These are phyloP conservation scores for Gracilaria gracilis DNA, from an alignment of 23 red algal genomes.

Conservation along the genomic window DNA sequence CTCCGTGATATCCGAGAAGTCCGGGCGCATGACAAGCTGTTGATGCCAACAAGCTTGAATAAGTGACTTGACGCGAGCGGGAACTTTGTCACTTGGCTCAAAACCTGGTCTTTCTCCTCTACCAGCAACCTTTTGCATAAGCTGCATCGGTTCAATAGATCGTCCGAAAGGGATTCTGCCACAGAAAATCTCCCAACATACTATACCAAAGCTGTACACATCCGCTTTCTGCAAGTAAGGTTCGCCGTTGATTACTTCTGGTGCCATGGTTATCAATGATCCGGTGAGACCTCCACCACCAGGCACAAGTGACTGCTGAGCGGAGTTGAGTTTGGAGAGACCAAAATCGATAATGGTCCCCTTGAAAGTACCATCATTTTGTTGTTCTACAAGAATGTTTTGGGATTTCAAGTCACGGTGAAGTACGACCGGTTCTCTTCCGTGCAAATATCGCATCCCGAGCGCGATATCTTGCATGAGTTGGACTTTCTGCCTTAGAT, in stretches of 20 bases:
- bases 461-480: conserved; percentile 82
- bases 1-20: conserved; percentile 80
- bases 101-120: conserved; percentile 58
- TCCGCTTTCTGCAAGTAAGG: conserved; percentile 76
- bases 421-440: conserved; percentile 74
- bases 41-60: conserved; percentile 89
- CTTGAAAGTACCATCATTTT: conserved; percentile 76
- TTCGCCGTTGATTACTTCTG: conserved; percentile 87
- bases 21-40: conserved; percentile 70
- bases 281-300: conserved; percentile 58
- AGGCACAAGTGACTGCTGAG: conserved; percentile 61
- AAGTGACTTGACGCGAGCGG: conserved; percentile 53
- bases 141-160: conserved; percentile 45
- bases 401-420: conserved; percentile 92
- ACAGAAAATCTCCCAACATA: conserved; percentile 82
- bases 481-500: conserved; percentile 45
- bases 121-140: conserved; percentile 71
- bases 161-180: conserved; percentile 63
- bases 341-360: conserved; percentile 80
- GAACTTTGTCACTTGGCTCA: conserved; percentile 51
- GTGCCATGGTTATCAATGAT: conserved; percentile 85
- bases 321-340: conserved; percentile 66
- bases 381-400: conserved; percentile 86
- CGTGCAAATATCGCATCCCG: conserved; percentile 94
- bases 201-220: conserved; percentile 86